Evolutionary conservation across 495 filamentous ascomycete species (phyloP).

Genomic region (Tuber melanosporum): DNA sequence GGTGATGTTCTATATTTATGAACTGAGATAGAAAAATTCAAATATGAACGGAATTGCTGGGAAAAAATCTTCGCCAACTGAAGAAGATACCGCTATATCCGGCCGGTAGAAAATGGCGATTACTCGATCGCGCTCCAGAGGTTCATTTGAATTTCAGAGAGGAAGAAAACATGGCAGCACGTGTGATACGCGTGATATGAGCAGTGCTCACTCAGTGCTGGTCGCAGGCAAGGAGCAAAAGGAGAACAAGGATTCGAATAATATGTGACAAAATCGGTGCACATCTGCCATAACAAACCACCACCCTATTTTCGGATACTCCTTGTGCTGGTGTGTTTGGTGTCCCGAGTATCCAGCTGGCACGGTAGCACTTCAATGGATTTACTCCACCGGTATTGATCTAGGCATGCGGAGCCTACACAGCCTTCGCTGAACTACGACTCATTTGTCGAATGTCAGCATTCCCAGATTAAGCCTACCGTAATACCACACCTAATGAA

Average conservation of each 20-base stretch:
- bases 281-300: neutral
- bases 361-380: neutral
- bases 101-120: neutral
- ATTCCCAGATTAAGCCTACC: neutral
- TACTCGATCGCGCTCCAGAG: neutral
- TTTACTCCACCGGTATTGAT: neutral
- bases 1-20: neutral
- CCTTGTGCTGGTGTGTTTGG: too few species aligned
- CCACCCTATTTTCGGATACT: neutral
- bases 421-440: neutral
- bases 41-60: neutral
- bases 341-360: neutral
- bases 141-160: neutral
- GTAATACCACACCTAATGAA: neutral
- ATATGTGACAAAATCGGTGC: neutral
- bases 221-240: neutral
- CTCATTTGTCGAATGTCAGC: neutral
- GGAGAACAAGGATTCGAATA: neutral
- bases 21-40: neutral
- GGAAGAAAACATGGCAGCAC: neutral
- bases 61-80: neutral
- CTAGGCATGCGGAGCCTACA: neutral
- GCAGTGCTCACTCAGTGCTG: neutral
- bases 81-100: neutral
- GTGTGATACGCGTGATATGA: neutral